These are phyloP conservation scores for Coniophora puteana DNA, from an alignment of 1,284 basidiomycete species.

Conservation along the genomic window DNA sequence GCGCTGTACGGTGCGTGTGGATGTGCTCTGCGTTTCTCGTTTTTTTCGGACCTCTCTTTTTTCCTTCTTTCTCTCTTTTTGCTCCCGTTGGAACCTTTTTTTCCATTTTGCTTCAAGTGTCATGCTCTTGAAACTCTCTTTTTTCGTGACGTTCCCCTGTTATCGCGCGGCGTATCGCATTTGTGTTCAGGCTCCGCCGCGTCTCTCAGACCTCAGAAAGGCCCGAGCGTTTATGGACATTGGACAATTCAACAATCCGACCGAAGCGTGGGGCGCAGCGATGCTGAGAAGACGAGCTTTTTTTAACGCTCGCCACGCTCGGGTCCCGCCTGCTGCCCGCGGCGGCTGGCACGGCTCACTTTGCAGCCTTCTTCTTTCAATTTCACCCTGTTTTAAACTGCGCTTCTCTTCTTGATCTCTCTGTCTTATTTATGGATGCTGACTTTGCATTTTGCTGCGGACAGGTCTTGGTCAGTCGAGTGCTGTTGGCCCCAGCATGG, in stretches of 20 bases:
- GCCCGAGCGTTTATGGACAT: too few species aligned
- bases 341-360: too few species aligned
- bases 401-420: too few species aligned
- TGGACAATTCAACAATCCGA: too few species aligned
- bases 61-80: slow-evolving; percentile 6
- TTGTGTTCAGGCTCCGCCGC: neutral
- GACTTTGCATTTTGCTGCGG: neutral
- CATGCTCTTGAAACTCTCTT: too few species aligned
- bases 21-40: slow-evolving; percentile 4
- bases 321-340: too few species aligned
- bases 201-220: neutral
- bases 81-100: neutral
- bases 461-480: slow-evolving; percentile 86
- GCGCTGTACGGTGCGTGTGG: slow-evolving; percentile 78
- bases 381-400: too few species aligned
- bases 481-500: slow-evolving; percentile 84
- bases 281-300: too few species aligned
- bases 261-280: too few species aligned
- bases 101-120: neutral
- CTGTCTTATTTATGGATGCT: neutral
- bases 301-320: too few species aligned
- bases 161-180: neutral
- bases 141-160: neutral
- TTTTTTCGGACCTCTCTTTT: neutral
- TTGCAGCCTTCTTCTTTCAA: too few species aligned